Conservation (phyloP, 495 filamentous ascomycete species). For the Podospora fimiseda region DNA sequence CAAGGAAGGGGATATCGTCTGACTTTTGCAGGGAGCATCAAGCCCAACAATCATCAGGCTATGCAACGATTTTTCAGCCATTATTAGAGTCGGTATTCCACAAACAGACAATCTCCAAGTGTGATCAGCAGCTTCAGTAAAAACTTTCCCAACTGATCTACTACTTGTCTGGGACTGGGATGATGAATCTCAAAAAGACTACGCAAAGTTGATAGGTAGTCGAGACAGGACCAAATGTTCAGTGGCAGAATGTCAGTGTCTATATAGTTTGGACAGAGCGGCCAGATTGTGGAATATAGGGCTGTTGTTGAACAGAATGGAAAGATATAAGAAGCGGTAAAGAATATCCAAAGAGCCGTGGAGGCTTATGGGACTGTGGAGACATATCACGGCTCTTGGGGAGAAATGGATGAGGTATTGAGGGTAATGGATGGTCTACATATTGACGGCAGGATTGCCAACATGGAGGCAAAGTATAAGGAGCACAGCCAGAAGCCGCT, state of each 20-base stretch:
- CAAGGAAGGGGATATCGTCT: neutral
- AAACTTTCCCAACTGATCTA: neutral
- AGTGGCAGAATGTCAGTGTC: neutral
- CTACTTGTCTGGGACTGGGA: neutral
- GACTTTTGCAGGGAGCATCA: neutral
- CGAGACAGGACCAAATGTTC: neutral
- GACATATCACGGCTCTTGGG: too few species aligned
- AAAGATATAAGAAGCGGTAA: neutral
- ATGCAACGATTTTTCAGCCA: neutral
- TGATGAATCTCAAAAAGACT: neutral
- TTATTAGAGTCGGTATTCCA: neutral
- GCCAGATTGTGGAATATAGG: neutral
- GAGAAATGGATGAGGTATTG: too few species aligned
- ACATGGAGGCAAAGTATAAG: neutral
- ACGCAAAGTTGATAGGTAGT: neutral
- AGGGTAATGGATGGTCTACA: too few species aligned
- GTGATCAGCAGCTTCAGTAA: neutral
- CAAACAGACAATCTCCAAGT: neutral
- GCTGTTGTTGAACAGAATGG: neutral
- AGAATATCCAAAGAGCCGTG: neutral
- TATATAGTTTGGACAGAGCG: neutral
- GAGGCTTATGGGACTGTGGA: too few species aligned
- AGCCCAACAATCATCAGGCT: neutral
- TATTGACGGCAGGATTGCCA: too few species aligned
- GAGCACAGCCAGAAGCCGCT: neutral